Conservation (phyloP, 495 filamentous ascomycete species). For the Neohortaea acidophila region DNA sequence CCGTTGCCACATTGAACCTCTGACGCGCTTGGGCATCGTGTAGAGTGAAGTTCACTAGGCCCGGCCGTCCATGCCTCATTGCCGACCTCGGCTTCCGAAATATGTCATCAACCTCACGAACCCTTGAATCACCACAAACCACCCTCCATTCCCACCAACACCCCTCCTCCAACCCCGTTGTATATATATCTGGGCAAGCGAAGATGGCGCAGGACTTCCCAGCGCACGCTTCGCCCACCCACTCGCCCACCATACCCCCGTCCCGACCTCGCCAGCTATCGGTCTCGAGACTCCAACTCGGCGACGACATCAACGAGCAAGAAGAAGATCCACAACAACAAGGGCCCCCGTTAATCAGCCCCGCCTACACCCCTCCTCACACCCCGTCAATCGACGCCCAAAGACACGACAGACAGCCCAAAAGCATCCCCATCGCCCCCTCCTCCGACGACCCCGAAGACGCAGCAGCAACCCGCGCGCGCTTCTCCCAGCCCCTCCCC, state of each 20-base stretch:
- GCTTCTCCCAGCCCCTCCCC: constrained; percentile 24
- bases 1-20: too few relatives aligned
- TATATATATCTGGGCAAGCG: neutral
- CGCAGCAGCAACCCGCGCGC: neutral
- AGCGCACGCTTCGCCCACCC: constrained; percentile 27
- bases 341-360: constrained; percentile 25
- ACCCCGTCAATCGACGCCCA: constrained; percentile 23
- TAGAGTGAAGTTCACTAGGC: too few relatives aligned
- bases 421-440: constrained; percentile 6
- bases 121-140: neutral
- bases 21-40: too few relatives aligned
- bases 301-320: constrained; percentile 3
- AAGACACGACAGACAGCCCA: constrained; percentile 17
- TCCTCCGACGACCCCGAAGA: neutral
- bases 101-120: neutral
- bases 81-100: neutral
- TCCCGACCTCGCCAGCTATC: constrained; percentile 13
- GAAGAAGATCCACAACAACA: constrained; percentile 1
- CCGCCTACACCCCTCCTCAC: constrained; percentile 31
- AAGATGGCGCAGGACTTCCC: constrained; percentile 22
- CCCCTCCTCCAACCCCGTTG: neutral
- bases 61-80: too few relatives aligned
- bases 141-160: neutral
- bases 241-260: constrained; percentile 20
- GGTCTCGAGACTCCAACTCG: constrained; percentile 19